Conservation (phyloP, 306 rosid genomes). For the Cucumis hystrix region DNA sequence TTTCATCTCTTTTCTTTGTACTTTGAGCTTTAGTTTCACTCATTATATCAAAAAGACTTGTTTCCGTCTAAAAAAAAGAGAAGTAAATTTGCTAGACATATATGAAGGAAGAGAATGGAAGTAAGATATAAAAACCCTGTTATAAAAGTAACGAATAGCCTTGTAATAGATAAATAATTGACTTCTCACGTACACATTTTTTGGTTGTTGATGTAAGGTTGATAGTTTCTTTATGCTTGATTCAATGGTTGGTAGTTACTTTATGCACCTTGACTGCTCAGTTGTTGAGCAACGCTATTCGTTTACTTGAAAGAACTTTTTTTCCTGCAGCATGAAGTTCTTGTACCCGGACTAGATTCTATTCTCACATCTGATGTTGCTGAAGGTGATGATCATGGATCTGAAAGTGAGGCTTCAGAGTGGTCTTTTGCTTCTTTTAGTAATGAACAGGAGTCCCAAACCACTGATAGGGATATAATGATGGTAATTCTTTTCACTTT, state of each 20-base stretch:
- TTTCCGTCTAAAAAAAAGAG: too few relatives aligned
- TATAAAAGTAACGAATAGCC: neutral
- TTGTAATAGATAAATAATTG: neutral
- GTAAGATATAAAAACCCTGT: neutral
- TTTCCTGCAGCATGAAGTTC: slow-evolving; percentile 1
- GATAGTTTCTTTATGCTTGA: neutral
- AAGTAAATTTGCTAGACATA: too few relatives aligned
- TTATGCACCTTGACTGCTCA: neutral
- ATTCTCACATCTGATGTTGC: slow-evolving; percentile 15
- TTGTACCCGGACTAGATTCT: slow-evolving; percentile 28
- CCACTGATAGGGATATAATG: slow-evolving; percentile 49
- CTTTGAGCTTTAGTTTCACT: too few relatives aligned
- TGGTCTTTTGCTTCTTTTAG: slow-evolving; percentile 35
- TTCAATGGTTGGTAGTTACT: neutral
- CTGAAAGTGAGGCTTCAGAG: slow-evolving; percentile 37
- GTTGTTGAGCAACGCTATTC: neutral
- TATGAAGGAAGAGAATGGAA: neutral
- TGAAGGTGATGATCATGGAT: slow-evolving; percentile 30
- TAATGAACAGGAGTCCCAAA: slow-evolving; percentile 42
- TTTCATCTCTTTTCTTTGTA: too few relatives aligned
- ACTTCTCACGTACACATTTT: neutral
- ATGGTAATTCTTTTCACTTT: slow-evolving; percentile 36
- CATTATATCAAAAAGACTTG: too few relatives aligned
- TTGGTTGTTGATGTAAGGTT: neutral
- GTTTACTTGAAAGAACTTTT: neutral